A percentile compares a stretch with the other conserved stretches of the same genome.
These are phyloP conservation scores for Eremomyces bilateralis DNA, from an alignment of 495 filamentous ascomycete species.

Conservation along the genomic window DNA sequence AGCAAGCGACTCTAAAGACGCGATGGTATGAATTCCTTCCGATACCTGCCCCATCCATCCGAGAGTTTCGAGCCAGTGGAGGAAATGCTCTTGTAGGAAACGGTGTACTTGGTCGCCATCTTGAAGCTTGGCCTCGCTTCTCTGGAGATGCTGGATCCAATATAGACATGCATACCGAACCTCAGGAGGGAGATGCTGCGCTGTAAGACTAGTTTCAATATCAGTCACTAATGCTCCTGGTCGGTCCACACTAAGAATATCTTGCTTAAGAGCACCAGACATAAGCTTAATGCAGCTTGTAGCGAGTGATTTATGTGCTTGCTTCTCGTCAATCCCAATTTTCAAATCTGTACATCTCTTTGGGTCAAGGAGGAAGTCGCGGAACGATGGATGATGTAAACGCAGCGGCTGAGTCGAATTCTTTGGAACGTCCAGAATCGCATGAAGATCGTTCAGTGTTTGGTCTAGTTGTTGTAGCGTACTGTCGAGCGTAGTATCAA, in stretches of 20 bases:
- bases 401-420: not conserved
- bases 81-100: not conserved
- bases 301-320: not conserved
- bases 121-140: not conserved
- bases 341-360: not conserved
- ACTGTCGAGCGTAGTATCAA: too few species aligned
- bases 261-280: not conserved
- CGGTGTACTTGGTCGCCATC: not conserved
- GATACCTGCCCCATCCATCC: not conserved
- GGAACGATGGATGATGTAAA: not conserved
- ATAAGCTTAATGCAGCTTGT: not conserved
- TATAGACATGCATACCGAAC: too few species aligned
- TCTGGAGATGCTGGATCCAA: too few species aligned
- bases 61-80: not conserved
- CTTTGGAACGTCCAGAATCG: not conserved
- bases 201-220: not conserved
- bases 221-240: not conserved
- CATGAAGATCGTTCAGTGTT: too few species aligned
- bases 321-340: not conserved
- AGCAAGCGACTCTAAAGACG: not conserved
- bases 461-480: not conserved
- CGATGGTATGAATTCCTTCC: not conserved
- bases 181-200: conserved; percentile 2
- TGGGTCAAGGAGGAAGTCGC: not conserved
- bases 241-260: not conserved